These are phyloP conservation scores for Lachnellula cervina DNA, from an alignment of 2,329 filamentous ascomycete genomes.

Conservation along the genomic window DNA sequence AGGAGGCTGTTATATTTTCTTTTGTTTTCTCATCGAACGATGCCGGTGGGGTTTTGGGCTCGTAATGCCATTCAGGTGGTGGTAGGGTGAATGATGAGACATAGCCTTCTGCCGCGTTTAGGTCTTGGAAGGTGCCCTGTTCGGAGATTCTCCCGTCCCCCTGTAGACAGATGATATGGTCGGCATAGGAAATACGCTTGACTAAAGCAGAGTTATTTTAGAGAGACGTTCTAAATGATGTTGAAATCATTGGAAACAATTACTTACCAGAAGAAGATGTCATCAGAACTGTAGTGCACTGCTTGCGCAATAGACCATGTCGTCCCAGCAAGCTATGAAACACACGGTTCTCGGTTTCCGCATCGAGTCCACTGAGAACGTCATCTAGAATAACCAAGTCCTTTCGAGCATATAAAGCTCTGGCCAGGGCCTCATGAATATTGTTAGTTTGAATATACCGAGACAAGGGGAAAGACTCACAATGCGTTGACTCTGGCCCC, in stretches of 20 bases:
- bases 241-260: not conserved
- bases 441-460: not conserved
- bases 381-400: conserved; percentile 22
- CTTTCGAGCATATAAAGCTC: conserved; percentile 16
- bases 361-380: conserved; percentile 23
- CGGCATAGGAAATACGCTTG: conserved; percentile 30
- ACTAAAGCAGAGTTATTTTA: not conserved
- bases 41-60: not conserved
- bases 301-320: conserved; percentile 14
- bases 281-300: conserved; percentile 33
- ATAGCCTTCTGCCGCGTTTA: conserved; percentile 32
- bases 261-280: conserved; percentile 24
- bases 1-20: not conserved
- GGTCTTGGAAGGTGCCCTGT: conserved; percentile 33
- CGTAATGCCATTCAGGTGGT: not conserved
- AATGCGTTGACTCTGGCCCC: conserved; percentile 21
- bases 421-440: conserved; percentile 34
- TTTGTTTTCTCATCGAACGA: not conserved
- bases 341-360: conserved; percentile 13
- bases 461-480: conserved; percentile 31
- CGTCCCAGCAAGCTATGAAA: conserved; percentile 15
- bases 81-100: conserved; percentile 14
- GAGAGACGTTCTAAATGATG: not conserved
- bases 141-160: conserved; percentile 32
- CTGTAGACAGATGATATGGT: conserved; percentile 35